Conservation (phyloP, 257 asterid species). For the Phtheirospermum japonicum region DNA sequence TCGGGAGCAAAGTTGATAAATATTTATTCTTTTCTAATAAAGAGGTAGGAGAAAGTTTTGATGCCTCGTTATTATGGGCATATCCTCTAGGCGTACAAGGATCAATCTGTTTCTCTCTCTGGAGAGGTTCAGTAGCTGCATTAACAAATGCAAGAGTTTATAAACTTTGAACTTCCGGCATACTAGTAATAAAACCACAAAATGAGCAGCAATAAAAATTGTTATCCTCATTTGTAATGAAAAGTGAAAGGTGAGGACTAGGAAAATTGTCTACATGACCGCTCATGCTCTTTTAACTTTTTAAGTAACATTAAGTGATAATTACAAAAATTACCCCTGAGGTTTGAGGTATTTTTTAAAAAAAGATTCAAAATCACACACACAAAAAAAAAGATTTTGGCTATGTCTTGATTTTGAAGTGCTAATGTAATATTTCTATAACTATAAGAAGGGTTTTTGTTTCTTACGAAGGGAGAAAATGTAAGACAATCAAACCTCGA, state of each 20-base stretch:
- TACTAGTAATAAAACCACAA: no score
- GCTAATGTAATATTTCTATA: background rate
- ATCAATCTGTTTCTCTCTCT: constrained; percentile 49
- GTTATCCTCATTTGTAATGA: background rate
- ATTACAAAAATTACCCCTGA: background rate
- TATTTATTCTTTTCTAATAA: constrained; percentile 46
- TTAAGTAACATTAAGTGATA: background rate
- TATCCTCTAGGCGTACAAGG: constrained; percentile 97
- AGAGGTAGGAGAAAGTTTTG: constrained; percentile 45
- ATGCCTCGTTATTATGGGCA: constrained; percentile 38
- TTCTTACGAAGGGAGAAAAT: no score
- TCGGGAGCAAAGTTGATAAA: constrained; percentile 55
- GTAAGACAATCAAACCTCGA: no score
- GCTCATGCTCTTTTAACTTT: background rate
- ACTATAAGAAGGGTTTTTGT: no score
- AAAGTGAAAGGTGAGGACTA: constrained; percentile 9
- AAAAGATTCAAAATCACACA: background rate
- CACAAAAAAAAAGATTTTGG: background rate
- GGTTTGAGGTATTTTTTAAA: background rate
- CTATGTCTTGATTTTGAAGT: background rate
- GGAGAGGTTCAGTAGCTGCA: constrained; percentile 60
- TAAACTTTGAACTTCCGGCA: background rate
- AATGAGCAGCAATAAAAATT: no score
- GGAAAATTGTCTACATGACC: background rate
- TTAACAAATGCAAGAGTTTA: constrained; percentile 20